phyloP scores from a whole-genome alignment of 2,329 filamentous ascomycete species.

The Claviceps sorghi region DNA sequence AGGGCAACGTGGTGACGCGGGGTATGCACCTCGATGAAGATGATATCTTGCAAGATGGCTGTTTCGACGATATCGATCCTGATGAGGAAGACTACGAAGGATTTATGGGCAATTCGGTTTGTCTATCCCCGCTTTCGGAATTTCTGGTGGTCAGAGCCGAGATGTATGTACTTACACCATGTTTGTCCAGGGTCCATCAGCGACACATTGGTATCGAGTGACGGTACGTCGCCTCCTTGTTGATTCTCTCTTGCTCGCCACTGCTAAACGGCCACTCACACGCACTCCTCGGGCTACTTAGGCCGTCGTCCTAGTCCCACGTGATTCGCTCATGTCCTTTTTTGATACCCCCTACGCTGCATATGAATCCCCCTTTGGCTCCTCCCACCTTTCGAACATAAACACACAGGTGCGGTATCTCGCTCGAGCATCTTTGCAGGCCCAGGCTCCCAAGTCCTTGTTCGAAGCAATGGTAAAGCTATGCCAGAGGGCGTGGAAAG shows the following conservation, averaged over 20 bases:
- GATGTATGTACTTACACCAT: background rate
- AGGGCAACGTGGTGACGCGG: conserved; percentile 11
- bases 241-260: background rate
- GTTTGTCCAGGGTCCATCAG: conserved; percentile 8
- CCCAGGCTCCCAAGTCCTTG: background rate
- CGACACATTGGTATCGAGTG: conserved; percentile 13
- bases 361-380: background rate
- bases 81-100: conserved; percentile 13
- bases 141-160: background rate
- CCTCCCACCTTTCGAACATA: background rate
- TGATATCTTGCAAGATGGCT: conserved; percentile 10
- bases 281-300: background rate
- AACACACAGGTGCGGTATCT: conserved; percentile 6
- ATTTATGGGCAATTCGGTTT: conserved; percentile 16
- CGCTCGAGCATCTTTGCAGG: conserved; percentile 1
- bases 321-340: conserved; percentile 7
- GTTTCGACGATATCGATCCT: conserved; percentile 8
- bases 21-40: conserved; percentile 9
- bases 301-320: conserved; percentile 11
- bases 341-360: background rate
- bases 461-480: conserved; percentile 3
- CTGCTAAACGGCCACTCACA: background rate
- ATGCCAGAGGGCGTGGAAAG: background rate
- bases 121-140: background rate
- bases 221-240: conserved; percentile 5